Evolutionary conservation across 163 green algal genomes (phyloP), one percentile per base, ranked within the genome.

Genomic region (Scenedesmus sp.): DNA sequence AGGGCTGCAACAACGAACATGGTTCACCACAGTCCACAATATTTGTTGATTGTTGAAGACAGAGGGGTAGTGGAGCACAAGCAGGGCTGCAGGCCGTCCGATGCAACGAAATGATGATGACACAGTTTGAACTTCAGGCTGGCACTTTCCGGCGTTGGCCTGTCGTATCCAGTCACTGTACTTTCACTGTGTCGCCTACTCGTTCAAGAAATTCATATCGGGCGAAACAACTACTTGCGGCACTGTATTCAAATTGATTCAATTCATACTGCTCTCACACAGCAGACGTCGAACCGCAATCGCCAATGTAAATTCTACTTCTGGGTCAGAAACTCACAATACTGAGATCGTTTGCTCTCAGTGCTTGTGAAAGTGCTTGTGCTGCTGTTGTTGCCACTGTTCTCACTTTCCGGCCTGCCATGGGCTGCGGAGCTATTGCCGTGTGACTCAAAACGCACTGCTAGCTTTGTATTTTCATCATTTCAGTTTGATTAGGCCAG

Each of bases 381-480:
- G 40, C 72, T 91, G 4, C 61, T 89, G 84, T 51, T 89, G 84
- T 79, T 76, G 68, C 68, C 43, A 81, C 40, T 30, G 35, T 16
- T 22, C 43, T 26, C 15, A 13, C 53, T 79, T 70, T n/a, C 18
- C 16, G 44, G 33, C 83, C 2, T 33, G 70, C 15, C 30, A 22
- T 13, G 26, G 68, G 85, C 30, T 73, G 30, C 49, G 33, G 3
- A 26, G 4, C n/a, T 2, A 30, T 16, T 35, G 9, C 40, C 20
- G 59, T 53, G 42, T 59, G 42, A 68, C 24, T 59, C 6, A 30
- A 24, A 16, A 22, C 22, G 20, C 59, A 72, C 24, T 7, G 13
- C 20, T 10, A 35, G 4, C 22, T 65, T 24, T 30, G 3, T 30
- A 2, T 65, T 30, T 13, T 35, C 22, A 33, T 24, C 20, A 35